Conservation (phyloP, 176 grass and related monocot genomes). For the Phoenix roebelenii region DNA sequence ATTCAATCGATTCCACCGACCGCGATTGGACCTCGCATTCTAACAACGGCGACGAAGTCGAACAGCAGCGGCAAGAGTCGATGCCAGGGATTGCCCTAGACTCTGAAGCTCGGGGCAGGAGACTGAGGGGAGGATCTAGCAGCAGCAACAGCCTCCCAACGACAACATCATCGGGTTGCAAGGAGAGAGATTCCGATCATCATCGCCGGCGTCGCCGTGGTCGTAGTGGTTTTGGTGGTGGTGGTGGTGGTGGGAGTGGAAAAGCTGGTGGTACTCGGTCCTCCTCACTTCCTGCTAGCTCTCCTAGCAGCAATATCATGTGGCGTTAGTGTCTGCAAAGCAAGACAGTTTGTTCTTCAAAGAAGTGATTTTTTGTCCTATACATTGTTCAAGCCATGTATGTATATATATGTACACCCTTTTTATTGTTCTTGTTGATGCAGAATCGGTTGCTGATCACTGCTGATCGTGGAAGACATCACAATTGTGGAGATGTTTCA, state of each 20-base stretch:
- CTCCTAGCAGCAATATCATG: not conserved
- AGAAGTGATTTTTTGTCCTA: conserved; percentile 5
- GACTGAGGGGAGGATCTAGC: conserved; percentile 8
- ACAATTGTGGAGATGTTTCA: no score
- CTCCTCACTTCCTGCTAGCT: not conserved
- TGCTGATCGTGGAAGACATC: no score
- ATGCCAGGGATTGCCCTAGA: conserved; percentile 6
- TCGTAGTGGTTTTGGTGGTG: not conserved
- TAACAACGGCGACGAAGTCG: conserved; percentile 46
- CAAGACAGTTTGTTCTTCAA: conserved; percentile 59
- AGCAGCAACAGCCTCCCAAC: no score
- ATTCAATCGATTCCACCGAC: conserved; percentile 56
- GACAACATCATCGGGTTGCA: no score
- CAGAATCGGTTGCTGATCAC: no score
- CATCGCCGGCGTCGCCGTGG: conserved; percentile 2
- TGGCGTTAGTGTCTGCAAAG: not conserved
- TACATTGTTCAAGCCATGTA: conserved; percentile 26
- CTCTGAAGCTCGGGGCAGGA: not conserved
- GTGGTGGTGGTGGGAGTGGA: not conserved
- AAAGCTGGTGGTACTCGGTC: conserved; percentile 8
- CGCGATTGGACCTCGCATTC: conserved; percentile 48
- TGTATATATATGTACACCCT: conserved; percentile 10
- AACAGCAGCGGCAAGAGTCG: conserved; percentile 33
- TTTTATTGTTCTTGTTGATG: conserved; percentile 4
- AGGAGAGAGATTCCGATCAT: not conserved